Evolutionary conservation across 768 basidiomycete genomes (phyloP), one percentile per base, ranked within the genome.

Genomic region (Agaricus subrufescens): DNA sequence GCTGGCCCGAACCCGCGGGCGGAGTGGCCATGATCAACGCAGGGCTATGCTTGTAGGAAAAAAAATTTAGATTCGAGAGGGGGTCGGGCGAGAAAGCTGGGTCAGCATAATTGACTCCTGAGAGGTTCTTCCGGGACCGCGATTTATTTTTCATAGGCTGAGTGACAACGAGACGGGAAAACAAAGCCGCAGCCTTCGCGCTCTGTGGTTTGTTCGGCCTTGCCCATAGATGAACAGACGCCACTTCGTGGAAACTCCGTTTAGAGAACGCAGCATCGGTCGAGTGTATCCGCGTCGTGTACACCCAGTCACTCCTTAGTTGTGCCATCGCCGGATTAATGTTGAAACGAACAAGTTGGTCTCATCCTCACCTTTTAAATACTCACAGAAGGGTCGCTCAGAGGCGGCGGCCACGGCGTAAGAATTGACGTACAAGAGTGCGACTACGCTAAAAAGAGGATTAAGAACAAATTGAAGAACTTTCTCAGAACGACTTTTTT

Each of bases 41-140:
- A 46, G 61, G 61, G 51, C 68, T 58, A 57, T 67, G 65, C 63
- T 62, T 62, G 56, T 70, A 66, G 65, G 57, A 59, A 62, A 71
- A 66, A 66, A 67, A 74, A 34, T 34, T 34, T 1, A 82, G 84
- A 66, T 85, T 71, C 3, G 72, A 63, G 52, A 70, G 71, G 15
- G 83, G 84, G 69, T 83, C 77, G 51, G 76, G 60, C 60, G 83
- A 83, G 71, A 85, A 85, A 0, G 83, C 83, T 49, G 82, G 83
- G 61, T 82, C 80, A 62, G 79, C 73, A 51, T 75, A 72, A 3
- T 42, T 42, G 40, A 76, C 26, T 5, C 69, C 58, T 63, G 51
- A 58, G 19, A 71, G 50, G 61, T 67, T 49, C 62, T 67, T 66
- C 19, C 19, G 19, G 54, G 46, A 5, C 8, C 15, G 39, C 12